phyloP scores from a whole-genome alignment of 768 basidiomycete genomes.

The Daedaleopsis sinensis region DNA sequence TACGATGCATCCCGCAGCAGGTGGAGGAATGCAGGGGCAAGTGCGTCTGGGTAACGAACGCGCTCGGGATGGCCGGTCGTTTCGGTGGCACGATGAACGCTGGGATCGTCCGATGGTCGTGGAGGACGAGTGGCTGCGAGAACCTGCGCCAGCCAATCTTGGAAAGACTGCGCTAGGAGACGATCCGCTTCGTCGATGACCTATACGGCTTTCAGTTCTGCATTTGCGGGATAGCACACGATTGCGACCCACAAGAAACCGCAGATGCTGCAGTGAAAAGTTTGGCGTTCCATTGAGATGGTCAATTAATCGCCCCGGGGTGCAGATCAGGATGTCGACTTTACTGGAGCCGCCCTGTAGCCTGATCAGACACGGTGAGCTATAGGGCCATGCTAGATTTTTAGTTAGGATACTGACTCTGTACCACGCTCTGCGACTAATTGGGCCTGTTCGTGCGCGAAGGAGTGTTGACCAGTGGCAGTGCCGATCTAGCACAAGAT shows the following conservation, averaged over 20 bases:
- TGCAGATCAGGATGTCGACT: conserved; percentile 93
- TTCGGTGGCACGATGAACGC: neutral
- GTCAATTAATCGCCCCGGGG: conserved; percentile 94
- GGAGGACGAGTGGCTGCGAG: conserved; percentile 68
- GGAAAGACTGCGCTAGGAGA: conserved; percentile 93
- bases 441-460: conserved; percentile 86
- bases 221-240: neutral
- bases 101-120: conserved; percentile 8
- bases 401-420: conserved; percentile 42
- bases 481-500: conserved; percentile 55
- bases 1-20: conserved; percentile 42
- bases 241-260: conserved; percentile 74
- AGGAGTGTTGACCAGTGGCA: conserved; percentile 93
- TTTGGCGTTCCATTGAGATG: conserved; percentile 87
- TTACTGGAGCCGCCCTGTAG: conserved; percentile 86
- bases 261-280: conserved; percentile 91
- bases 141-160: conserved; percentile 90
- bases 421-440: conserved; percentile 64
- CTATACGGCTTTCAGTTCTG: conserved; percentile 40
- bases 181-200: conserved; percentile 98
- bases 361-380: conserved; percentile 37
- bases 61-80: neutral
- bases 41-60: conserved; percentile 46
- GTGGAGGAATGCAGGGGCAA: conserved; percentile 62
- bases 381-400: neutral